These are phyloP conservation scores for Thielaviopsis populi DNA, from an alignment of 2,329 filamentous ascomycete genomes.

Conservation along the genomic window DNA sequence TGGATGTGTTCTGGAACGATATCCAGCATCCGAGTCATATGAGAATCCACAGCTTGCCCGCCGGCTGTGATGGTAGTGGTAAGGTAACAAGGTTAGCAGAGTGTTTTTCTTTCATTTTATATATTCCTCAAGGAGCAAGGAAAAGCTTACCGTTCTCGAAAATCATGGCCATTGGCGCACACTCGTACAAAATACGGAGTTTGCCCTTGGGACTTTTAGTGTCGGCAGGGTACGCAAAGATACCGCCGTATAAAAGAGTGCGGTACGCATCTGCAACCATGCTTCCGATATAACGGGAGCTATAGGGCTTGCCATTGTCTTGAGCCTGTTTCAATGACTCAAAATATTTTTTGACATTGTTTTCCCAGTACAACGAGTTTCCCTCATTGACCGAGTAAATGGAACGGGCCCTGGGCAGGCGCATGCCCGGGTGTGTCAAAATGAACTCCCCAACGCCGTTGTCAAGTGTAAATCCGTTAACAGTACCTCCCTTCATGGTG, in stretches of 20 bases:
- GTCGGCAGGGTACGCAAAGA: conserved; percentile 95
- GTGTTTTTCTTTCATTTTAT: too few species aligned
- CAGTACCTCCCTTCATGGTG: conserved; percentile 80
- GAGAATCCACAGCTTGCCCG: conserved; percentile 79
- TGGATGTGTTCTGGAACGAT: conserved; percentile 87
- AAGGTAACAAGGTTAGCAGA: conserved; percentile 22
- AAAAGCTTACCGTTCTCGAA: conserved; percentile 82
- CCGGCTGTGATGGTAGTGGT: conserved; percentile 47
- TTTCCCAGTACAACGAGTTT: conserved; percentile 93
- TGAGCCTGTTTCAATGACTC: conserved; percentile 71
- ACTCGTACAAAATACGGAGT: conserved; percentile 93
- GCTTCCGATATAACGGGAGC: conserved; percentile 83
- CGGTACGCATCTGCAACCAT: conserved; percentile 99
- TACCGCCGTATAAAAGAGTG: conserved; percentile 84
- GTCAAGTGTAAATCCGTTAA: conserved; percentile 97
- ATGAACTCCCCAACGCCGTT: conserved; percentile 97
- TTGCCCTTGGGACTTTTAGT: conserved; percentile 99
- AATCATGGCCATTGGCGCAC: conserved; percentile 95
- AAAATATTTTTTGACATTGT: conserved; percentile 75
- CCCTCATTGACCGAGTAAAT: conserved; percentile 99
- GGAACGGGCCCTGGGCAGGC: conserved; percentile 58
- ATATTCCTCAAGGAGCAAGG: too few species aligned
- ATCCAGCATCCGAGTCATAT: conserved; percentile 80
- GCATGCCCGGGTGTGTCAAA: conserved; percentile 90
- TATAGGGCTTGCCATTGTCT: conserved; percentile 73